Evolutionary conservation across 306 rosid species (phyloP).

Genomic region (Erythrophleum fordii): DNA sequence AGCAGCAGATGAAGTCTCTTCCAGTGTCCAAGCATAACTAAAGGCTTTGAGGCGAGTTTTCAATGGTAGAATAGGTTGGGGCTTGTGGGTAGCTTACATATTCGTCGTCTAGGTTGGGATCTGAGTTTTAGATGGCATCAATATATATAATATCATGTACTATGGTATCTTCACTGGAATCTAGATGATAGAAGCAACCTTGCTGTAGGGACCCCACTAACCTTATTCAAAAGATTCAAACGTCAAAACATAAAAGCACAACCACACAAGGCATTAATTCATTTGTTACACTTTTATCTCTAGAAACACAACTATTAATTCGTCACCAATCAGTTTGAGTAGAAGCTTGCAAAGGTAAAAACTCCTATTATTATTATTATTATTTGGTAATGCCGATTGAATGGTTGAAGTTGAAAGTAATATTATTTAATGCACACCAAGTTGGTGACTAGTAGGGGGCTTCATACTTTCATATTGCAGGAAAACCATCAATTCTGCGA

Average conservation of each 20-base stretch:
- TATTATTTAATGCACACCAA: slow-evolving; percentile 3
- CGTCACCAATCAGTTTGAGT: too few species aligned
- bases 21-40: slow-evolving; percentile 51
- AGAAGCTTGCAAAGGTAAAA: too few species aligned
- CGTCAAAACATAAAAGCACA: too few species aligned
- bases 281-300: too few species aligned
- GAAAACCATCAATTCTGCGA: slow-evolving; percentile 2
- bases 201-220: neutral
- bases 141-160: slow-evolving; percentile 38
- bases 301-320: too few species aligned
- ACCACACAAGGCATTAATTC: too few species aligned
- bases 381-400: slow-evolving; percentile 17
- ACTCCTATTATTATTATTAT: neutral
- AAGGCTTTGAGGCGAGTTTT: slow-evolving; percentile 33
- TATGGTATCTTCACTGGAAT: slow-evolving; percentile 34
- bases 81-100: slow-evolving; percentile 23
- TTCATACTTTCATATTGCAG: neutral
- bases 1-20: slow-evolving; percentile 67
- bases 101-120: slow-evolving; percentile 44
- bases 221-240: too few species aligned
- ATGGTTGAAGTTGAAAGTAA: slow-evolving; percentile 3
- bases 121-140: slow-evolving; percentile 43
- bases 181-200: slow-evolving; percentile 40
- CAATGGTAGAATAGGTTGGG: slow-evolving; percentile 39
- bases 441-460: neutral